A percentile compares a stretch with the other conserved stretches of the same genome.
Evolutionary conservation across 2,329 filamentous ascomycete species (phyloP).

Genomic region (Sphaerulina vaccinii): DNA sequence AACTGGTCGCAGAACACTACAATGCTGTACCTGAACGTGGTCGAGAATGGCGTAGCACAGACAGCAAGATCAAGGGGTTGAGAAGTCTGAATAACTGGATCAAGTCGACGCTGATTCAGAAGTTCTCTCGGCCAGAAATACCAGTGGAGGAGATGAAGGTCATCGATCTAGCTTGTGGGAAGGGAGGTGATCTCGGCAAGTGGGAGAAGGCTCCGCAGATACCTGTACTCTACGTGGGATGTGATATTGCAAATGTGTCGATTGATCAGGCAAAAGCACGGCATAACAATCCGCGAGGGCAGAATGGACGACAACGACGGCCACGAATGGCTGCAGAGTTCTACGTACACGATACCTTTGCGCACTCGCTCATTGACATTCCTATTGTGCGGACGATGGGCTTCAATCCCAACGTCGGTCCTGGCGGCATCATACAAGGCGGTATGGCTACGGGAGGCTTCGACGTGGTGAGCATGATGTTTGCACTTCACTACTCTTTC

Average conservation of each 20-base stretch:
- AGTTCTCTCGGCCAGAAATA: conserved; percentile 65
- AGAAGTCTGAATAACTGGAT: conserved; percentile 98
- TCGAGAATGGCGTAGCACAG: conserved; percentile 89
- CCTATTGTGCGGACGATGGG: conserved; percentile 82
- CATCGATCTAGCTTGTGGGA: conserved; percentile 92
- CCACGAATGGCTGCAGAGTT: conserved; percentile 71
- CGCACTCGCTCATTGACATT: conserved; percentile 76
- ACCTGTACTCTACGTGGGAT: conserved; percentile 88
- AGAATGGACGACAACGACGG: conserved; percentile 45
- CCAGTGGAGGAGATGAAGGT: conserved; percentile 65
- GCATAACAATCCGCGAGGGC: conserved; percentile 54
- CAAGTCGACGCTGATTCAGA: conserved; percentile 95
- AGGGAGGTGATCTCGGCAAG: conserved; percentile 91
- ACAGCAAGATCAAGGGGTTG: conserved; percentile 91
- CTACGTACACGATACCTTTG: conserved; percentile 88
- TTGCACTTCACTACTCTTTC: conserved; percentile 98
- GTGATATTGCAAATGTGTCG: conserved; percentile 89
- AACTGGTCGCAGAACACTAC: conserved; percentile 91
- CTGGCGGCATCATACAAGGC: conserved; percentile 59
- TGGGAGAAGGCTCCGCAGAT: conserved; percentile 93
- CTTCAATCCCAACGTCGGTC: conserved; percentile 71
- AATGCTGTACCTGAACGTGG: conserved; percentile 93
- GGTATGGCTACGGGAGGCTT: conserved; percentile 74
- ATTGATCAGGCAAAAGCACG: conserved; percentile 87
- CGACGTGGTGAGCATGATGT: conserved; percentile 98